phyloP scores from a whole-genome alignment of 139 green algal species.

The Nannochloris sp. region DNA sequence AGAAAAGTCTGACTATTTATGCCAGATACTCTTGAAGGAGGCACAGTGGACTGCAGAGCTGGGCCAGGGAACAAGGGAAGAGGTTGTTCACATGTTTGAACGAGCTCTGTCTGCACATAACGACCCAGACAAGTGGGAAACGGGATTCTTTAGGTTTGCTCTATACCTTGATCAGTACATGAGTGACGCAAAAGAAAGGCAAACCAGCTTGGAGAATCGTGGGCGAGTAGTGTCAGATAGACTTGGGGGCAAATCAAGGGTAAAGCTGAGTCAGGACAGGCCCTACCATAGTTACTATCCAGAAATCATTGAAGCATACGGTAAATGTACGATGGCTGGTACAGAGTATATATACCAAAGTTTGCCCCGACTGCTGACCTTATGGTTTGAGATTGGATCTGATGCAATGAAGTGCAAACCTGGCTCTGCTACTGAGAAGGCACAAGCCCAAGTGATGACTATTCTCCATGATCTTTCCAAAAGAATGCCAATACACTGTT shows the following conservation, averaged over 20 bases:
- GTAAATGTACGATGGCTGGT: conserved; percentile 47
- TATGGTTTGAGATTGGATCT: conserved; percentile 86
- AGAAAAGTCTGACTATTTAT: conserved; percentile 3
- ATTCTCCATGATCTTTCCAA: conserved; percentile 37
- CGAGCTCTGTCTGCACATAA: conserved; percentile 40
- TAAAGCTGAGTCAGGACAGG: conserved; percentile 49
- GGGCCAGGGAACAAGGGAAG: conserved; percentile 58
- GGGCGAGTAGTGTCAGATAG: conserved; percentile 16
- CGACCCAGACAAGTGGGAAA: conserved; percentile 49
- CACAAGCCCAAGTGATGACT: conserved; percentile 15
- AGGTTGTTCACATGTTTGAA: conserved; percentile 64
- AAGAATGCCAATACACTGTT: conserved; percentile 59
- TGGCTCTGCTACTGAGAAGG: background rate
- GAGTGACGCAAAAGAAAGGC: conserved; percentile 21
- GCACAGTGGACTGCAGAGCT: conserved; percentile 66
- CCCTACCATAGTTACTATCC: conserved; percentile 53
- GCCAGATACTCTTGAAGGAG: conserved; percentile 56
- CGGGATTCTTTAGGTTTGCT: conserved; percentile 73
- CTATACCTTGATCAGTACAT: conserved; percentile 67
- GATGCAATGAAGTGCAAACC: background rate
- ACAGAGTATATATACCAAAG: conserved; percentile 60
- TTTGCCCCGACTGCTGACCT: conserved; percentile 86
- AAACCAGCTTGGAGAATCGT: background rate
- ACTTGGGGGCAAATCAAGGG: conserved; percentile 31
- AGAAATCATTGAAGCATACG: conserved; percentile 64